Evolutionary conservation across 2,329 filamentous ascomycete species (phyloP).

Genomic region (Paramyrothecium roridum): DNA sequence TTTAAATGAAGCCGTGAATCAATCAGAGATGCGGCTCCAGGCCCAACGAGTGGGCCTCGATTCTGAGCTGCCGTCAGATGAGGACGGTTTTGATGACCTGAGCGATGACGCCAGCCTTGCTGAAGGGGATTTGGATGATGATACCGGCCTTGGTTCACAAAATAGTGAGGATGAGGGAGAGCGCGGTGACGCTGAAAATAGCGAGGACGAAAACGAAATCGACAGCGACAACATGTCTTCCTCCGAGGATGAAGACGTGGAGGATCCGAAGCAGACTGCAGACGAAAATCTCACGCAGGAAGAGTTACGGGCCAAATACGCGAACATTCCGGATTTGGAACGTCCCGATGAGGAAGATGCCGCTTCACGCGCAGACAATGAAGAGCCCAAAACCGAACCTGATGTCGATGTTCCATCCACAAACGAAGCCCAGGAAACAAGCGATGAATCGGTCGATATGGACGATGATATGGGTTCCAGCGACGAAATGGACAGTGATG

Average conservation of each 20-base stretch:
- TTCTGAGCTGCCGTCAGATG: conserved; percentile 46
- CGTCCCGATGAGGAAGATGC: conserved; percentile 21
- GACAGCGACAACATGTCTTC: conserved; percentile 56
- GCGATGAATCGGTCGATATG: conserved; percentile 67
- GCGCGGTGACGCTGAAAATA: conserved; percentile 35
- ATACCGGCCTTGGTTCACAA: conserved; percentile 30
- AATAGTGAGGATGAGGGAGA: conserved; percentile 22
- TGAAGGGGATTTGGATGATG: conserved; percentile 30
- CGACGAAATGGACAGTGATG: conserved; percentile 45
- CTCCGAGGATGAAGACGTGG: conserved; percentile 60
- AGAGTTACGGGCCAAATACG: conserved; percentile 67
- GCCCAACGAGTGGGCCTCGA: conserved; percentile 54
- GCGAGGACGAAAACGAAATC: conserved; percentile 36
- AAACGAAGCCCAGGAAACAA: conserved; percentile 45
- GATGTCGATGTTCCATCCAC: conserved; percentile 9
- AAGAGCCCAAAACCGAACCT: conserved; percentile 9
- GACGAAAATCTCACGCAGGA: conserved; percentile 68
- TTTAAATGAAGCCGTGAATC: conserved; percentile 69
- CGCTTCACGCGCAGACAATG: conserved; percentile 11
- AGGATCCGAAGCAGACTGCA: conserved; percentile 47
- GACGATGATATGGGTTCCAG: conserved; percentile 63
- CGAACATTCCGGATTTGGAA: conserved; percentile 53
- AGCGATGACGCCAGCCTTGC: conserved; percentile 41
- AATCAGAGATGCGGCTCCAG: conserved; percentile 66
- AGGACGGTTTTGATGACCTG: conserved; percentile 42